Conservation (phyloP, 2,329 filamentous ascomycete species). For the Sarocladium brachiariae region DNA sequence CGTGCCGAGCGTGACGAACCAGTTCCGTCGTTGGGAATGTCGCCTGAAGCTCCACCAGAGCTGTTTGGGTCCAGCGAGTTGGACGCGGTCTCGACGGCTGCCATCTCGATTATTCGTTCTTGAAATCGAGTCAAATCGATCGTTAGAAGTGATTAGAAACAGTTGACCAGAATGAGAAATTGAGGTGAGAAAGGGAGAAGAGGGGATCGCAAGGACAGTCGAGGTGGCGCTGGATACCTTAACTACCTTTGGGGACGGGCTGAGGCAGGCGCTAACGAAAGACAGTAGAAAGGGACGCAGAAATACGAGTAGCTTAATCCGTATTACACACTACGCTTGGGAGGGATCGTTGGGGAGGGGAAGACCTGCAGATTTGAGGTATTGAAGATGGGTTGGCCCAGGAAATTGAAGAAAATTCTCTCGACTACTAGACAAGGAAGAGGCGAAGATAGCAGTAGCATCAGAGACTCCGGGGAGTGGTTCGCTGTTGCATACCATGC, state of each 20-base stretch:
- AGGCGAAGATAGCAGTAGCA: constrained; percentile 2
- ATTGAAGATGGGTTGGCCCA: not conserved
- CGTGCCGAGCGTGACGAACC: constrained; percentile 42
- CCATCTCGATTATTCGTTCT: not conserved
- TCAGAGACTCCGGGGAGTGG: not conserved
- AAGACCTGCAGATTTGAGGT: not conserved
- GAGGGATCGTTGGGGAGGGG: not conserved
- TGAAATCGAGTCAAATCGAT: not conserved
- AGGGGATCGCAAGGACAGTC: not conserved
- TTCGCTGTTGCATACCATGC: constrained; percentile 1
- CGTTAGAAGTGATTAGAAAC: not conserved
- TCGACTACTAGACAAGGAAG: not conserved
- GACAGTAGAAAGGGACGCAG: not conserved
- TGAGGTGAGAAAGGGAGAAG: not conserved
- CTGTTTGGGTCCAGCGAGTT: constrained; percentile 34
- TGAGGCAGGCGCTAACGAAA: constrained; percentile 7
- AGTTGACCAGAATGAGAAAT: not conserved
- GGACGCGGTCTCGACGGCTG: constrained; percentile 23
- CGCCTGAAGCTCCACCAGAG: constrained; percentile 34
- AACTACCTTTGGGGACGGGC: not conserved
- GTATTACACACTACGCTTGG: not conserved
- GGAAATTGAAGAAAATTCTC: constrained; percentile 8
- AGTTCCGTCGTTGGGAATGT: constrained; percentile 62
- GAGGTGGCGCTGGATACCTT: not conserved
- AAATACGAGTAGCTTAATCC: not conserved